A percentile compares a stretch with the other conserved stretches of the same genome.
Evolutionary conservation across 345 rosid species (phyloP).

Genomic region (Lepidium africanum): DNA sequence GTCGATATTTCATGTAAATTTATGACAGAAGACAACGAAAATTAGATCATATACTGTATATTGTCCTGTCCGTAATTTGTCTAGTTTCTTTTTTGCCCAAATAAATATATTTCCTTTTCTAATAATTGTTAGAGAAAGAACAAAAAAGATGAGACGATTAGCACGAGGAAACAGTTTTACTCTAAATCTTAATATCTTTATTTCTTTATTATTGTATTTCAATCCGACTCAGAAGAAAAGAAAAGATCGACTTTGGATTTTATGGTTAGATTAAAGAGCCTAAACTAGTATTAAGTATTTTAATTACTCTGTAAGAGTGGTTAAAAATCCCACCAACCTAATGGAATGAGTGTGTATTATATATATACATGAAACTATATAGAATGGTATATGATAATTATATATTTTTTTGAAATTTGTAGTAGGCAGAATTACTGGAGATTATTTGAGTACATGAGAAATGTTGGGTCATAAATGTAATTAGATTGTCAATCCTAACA

Average conservation of each 20-base stretch:
- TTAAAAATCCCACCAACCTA: slow-evolving; percentile 29
- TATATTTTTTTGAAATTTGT: neutral
- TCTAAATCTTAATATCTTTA: neutral
- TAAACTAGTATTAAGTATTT: neutral
- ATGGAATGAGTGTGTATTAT: slow-evolving; percentile 11
- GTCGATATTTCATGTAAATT: neutral
- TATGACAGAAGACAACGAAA: neutral
- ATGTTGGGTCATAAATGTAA: neutral
- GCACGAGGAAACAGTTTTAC: neutral
- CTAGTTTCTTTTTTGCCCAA: neutral
- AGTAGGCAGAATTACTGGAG: slow-evolving; percentile 10
- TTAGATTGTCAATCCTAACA: slow-evolving; percentile 28
- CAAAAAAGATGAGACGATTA: neutral
- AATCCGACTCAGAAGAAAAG: neutral
- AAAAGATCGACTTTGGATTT: neutral
- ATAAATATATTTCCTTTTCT: neutral
- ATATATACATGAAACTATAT: neutral
- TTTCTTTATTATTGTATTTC: neutral
- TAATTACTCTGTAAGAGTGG: slow-evolving; percentile 25
- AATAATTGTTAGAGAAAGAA: neutral
- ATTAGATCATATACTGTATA: neutral
- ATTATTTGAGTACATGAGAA: neutral
- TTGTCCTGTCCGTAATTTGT: slow-evolving; percentile 7
- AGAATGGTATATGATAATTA: neutral
- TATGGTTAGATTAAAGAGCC: slow-evolving; percentile 5